phyloP scores from a whole-genome alignment of 2,329 filamentous ascomycete species.

The Fusarium keratoplasticum region DNA sequence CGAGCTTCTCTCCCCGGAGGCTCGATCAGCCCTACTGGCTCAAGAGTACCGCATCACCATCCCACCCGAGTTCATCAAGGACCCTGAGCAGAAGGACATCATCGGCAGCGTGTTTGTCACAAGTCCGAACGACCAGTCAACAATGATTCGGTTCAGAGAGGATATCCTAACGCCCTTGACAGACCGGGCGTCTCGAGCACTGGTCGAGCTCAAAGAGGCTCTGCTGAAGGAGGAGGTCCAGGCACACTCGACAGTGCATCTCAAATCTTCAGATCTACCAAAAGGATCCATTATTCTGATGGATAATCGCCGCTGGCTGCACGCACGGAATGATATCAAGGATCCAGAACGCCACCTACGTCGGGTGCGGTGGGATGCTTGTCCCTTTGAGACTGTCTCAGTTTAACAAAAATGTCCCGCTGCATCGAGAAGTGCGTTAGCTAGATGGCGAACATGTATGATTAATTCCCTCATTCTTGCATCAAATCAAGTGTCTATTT shows the following conservation, averaged over 20 bases:
- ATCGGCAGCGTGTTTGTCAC: conserved; percentile 39
- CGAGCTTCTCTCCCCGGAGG: conserved; percentile 39
- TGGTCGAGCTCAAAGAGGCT: conserved; percentile 40
- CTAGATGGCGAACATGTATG: background rate
- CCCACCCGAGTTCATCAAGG: conserved; percentile 51
- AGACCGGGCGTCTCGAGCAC: conserved; percentile 30
- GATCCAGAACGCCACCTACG: conserved; percentile 51
- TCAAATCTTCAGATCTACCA: conserved; percentile 44
- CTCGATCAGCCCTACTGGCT: conserved; percentile 35
- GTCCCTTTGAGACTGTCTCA: conserved; percentile 35
- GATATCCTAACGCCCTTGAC: conserved; percentile 48
- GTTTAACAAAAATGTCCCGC: background rate
- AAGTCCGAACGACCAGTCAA: background rate
- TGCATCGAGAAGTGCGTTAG: background rate
- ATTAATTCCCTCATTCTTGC: conserved; percentile 6
- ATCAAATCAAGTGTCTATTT: background rate
- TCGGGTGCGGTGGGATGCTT: conserved; percentile 50
- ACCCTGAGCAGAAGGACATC: conserved; percentile 27
- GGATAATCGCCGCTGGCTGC: conserved; percentile 52
- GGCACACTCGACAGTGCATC: conserved; percentile 35
- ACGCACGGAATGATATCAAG: conserved; percentile 47
- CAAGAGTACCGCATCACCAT: conserved; percentile 49
- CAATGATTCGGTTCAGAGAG: conserved; percentile 46
- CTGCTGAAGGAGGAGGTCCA: conserved; percentile 28
- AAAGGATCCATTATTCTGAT: conserved; percentile 47